phyloP scores from a whole-genome alignment of 2,329 filamentous ascomycete species.

The Neofusicoccum umdonicola region DNA sequence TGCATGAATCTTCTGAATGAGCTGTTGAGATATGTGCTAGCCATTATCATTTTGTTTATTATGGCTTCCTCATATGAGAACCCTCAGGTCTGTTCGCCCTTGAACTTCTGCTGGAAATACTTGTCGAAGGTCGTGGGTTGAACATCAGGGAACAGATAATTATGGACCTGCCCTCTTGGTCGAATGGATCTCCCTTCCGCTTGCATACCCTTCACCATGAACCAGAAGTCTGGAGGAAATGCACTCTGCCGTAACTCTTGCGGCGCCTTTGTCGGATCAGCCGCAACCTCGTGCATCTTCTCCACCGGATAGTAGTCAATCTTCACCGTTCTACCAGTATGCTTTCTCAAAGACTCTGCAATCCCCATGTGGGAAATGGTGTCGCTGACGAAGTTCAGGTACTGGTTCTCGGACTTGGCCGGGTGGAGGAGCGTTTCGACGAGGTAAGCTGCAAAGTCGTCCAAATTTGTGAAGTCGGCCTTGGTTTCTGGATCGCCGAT shows the following conservation, averaged over 20 bases:
- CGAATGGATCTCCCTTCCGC: conserved; percentile 23
- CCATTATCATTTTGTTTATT: too few relatives aligned
- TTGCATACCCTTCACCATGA: conserved; percentile 26
- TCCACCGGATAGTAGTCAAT: conserved; percentile 16
- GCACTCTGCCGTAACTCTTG: conserved; percentile 20
- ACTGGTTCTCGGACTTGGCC: conserved; percentile 23
- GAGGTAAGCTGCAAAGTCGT: conserved; percentile 28
- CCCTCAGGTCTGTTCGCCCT: neutral
- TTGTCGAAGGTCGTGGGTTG: conserved; percentile 2
- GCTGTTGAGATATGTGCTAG: too few relatives aligned
- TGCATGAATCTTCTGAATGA: too few relatives aligned
- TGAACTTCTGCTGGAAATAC: conserved; percentile 11
- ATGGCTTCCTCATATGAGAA: too few relatives aligned
- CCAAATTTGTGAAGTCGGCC: conserved; percentile 26
- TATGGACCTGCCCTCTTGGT: conserved; percentile 23
- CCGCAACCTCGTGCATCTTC: conserved; percentile 22
- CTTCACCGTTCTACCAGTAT: conserved; percentile 22
- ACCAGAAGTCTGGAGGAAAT: conserved; percentile 28
- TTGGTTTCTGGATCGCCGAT: conserved; percentile 25
- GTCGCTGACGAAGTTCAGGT: conserved; percentile 27
- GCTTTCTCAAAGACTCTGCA: conserved; percentile 21
- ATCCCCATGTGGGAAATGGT: conserved; percentile 25
- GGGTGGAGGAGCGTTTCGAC: conserved; percentile 26
- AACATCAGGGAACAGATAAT: conserved; percentile 21
- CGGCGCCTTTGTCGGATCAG: conserved; percentile 16